Evolutionary conservation across 768 basidiomycete genomes (phyloP), one percentile per base, ranked within the genome.

Genomic region (Daedalea quercina): DNA sequence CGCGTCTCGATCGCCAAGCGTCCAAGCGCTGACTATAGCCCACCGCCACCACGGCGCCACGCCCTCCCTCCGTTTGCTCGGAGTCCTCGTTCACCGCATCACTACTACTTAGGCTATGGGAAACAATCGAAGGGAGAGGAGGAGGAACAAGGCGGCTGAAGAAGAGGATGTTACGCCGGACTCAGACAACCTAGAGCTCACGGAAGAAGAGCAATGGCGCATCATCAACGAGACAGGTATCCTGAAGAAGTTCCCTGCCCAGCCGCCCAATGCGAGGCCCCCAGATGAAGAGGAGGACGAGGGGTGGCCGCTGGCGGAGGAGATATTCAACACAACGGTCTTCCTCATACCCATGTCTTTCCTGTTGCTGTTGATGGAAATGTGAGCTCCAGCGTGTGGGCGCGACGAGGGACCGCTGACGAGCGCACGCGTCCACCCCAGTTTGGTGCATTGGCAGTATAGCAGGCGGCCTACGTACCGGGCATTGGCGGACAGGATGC

Each of bases 401-500:
- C 23, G 22, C 6, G 22, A 9, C 13, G 40, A n/a, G 20, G 15
- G 13, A 12, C 24, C 17, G 31, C 15, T 19, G 51, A 31, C 24
- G 31, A 13, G 17, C 52, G 9, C 44, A 56, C 22, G 51, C 37
- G 15, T 45, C 35, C 13, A 15, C 17, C 3, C 50, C 59, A 93
- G 90, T 53, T 71, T 92, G 42, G 79, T 90, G 43, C 87, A 87
- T 61, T 80, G 79, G 47, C 90, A 93, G 66, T 93, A 92, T 55
- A 82, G 80, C 35, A 77, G 81, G 64, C 67, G 73, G n/a, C 73
- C 81, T 1, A 70, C 77, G 17, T 63, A 81, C 31, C 58, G 69
- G 44, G 75, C 69, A 8, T 57, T 88, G 28, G 50, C 70, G n/a
- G 75, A 80, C 26, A 79, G 81, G 58, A 78, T 90, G 73, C 51